phyloP scores from a whole-genome alignment of 1,139 yeast genomes.

The Magnusiomyces tetraspermus region DNA sequence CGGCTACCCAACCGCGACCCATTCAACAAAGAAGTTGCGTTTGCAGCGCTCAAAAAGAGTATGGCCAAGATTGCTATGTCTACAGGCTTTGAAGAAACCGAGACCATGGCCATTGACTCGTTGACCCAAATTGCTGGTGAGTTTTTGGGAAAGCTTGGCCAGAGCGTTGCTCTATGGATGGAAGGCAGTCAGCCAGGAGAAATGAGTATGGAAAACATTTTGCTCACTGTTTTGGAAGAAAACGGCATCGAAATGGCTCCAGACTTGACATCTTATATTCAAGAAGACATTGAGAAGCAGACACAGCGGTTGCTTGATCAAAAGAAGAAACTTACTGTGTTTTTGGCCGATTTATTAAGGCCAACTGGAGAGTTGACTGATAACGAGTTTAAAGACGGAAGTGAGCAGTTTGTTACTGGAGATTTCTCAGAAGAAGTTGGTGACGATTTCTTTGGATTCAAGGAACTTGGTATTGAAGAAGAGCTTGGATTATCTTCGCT shows the following conservation, averaged over 20 bases:
- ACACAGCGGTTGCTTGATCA: conserved; percentile 61
- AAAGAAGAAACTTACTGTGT: conserved; percentile 55
- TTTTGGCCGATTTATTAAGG: conserved; percentile 69
- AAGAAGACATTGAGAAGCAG: conserved; percentile 64
- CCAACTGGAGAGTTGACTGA: conserved; percentile 69
- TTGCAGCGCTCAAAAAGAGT: conserved; percentile 56
- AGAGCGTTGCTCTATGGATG: conserved; percentile 54
- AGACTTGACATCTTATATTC: conserved; percentile 62
- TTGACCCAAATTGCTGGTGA: conserved; percentile 77
- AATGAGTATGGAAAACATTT: conserved; percentile 39
- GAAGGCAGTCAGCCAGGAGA: conserved; percentile 30
- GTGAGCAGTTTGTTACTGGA: conserved; percentile 90
- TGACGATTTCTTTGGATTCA: conserved; percentile 90
- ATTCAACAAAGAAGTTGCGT: conserved; percentile 49
- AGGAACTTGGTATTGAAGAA: conserved; percentile 83
- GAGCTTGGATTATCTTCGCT: conserved; percentile 83
- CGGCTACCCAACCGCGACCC: conserved; percentile 60
- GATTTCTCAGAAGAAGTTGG: conserved; percentile 90
- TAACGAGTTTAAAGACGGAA: conserved; percentile 72
- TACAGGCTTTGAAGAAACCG: conserved; percentile 83
- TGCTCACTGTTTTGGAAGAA: conserved; percentile 60
- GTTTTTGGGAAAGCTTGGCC: conserved; percentile 65
- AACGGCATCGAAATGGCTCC: conserved; percentile 82
- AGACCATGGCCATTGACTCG: conserved; percentile 67
- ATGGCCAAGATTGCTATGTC: conserved; percentile 82